Percentiles rank a stretch among this genome's conserved stretches.
Conservation (phyloP, 257 asterid species). For the Penstemon davidsonii region DNA sequence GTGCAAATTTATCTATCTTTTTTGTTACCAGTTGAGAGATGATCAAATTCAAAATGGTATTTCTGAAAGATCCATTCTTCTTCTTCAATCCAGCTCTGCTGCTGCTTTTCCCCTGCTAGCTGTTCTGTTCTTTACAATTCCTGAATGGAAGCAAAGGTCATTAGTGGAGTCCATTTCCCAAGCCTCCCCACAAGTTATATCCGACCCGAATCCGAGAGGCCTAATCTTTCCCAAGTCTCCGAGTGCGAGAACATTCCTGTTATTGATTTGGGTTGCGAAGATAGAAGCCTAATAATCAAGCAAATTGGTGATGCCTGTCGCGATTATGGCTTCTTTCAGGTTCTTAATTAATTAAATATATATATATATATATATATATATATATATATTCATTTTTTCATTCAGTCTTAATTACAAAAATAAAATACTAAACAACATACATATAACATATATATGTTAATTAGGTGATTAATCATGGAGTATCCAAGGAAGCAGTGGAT, state of each 20-base stretch:
- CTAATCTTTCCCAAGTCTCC: slow-evolving; percentile 40
- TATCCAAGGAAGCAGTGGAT: slow-evolving; percentile 35
- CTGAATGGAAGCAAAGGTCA: slow-evolving; percentile 45
- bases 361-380: too few species aligned
- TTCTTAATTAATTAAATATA: background rate
- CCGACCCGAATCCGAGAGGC: slow-evolving; percentile 58
- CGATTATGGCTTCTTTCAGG: slow-evolving; percentile 61
- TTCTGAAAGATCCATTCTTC: too few species aligned
- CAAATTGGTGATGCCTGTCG: slow-evolving; percentile 51
- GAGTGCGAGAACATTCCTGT: slow-evolving; percentile 45
- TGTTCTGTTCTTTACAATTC: too few species aligned
- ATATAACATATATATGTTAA: background rate
- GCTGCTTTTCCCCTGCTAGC: too few species aligned
- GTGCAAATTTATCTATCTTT: too few species aligned
- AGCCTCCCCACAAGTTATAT: slow-evolving; percentile 49
- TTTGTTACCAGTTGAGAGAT: too few species aligned
- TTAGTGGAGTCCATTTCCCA: slow-evolving; percentile 46
- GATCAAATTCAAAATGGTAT: too few species aligned
- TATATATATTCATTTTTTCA: too few species aligned
- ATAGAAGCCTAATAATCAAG: slow-evolving; percentile 28
- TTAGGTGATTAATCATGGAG: slow-evolving; percentile 62
- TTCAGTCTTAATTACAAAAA: background rate
- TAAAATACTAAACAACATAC: too few species aligned
- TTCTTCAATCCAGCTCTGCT: too few species aligned
- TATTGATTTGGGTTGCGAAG: slow-evolving; percentile 46